These are phyloP conservation scores for Nelumbo lutea DNA, from an alignment of 164 flowering plant genomes.

Conservation along the genomic window DNA sequence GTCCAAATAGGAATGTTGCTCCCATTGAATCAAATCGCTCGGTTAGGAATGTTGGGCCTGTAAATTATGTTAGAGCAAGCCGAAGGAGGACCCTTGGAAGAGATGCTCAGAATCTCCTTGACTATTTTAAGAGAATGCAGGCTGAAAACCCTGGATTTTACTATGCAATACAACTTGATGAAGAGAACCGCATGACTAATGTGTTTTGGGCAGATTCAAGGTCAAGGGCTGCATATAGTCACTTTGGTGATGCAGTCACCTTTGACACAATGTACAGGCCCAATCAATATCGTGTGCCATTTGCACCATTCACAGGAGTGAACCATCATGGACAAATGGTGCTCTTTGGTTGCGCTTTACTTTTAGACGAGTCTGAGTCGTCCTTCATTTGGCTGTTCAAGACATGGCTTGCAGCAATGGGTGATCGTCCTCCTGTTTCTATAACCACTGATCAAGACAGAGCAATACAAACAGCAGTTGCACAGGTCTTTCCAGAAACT, in stretches of 20 bases:
- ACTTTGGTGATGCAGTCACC: constrained; percentile 71
- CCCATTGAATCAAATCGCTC: constrained; percentile 26
- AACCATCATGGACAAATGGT: constrained; percentile 75
- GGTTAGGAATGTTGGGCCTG: constrained; percentile 16
- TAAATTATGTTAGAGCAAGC: constrained; percentile 18
- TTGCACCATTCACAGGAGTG: constrained; percentile 71
- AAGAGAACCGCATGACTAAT: constrained; percentile 56
- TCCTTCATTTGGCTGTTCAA: constrained; percentile 66
- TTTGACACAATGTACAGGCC: constrained; percentile 67
- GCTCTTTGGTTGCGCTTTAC: constrained; percentile 70
- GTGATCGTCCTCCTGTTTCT: constrained; percentile 51
- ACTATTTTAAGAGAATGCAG: constrained; percentile 68
- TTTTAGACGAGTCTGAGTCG: constrained; percentile 63
- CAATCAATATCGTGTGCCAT: constrained; percentile 56
- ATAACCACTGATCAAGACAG: constrained; percentile 67
- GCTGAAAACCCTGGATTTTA: constrained; percentile 67
- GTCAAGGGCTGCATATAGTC: constrained; percentile 54
- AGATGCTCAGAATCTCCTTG: constrained; percentile 60
- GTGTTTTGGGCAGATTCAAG: constrained; percentile 81
- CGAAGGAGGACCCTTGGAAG: constrained; percentile 36
- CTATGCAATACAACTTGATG: constrained; percentile 75
- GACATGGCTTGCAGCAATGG: constrained; percentile 74
- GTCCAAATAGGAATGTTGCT: constrained; percentile 18
- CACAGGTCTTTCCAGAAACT: constrained; percentile 57
- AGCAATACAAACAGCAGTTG: constrained; percentile 52